Evolutionary conservation across 345 rosid species (phyloP).

Genomic region (Camelina sativa): DNA sequence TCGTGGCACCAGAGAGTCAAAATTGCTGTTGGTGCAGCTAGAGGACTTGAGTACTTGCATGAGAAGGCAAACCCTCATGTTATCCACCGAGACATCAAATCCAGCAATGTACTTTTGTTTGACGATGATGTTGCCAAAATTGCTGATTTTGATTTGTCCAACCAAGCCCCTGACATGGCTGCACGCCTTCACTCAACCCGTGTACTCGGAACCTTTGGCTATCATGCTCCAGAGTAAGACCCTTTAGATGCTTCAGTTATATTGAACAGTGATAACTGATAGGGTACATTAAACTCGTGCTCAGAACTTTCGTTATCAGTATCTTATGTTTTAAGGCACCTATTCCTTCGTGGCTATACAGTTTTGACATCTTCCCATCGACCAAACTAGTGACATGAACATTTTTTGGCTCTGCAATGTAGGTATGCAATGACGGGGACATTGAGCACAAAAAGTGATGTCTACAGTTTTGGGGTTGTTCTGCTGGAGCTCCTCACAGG

Average conservation of each 20-base stretch:
- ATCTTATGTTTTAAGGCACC: not conserved
- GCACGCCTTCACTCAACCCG: slow-evolving; percentile 97
- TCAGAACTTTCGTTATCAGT: slow-evolving; percentile 17
- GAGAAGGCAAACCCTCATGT: slow-evolving; percentile 84
- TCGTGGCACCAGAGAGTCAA: slow-evolving; percentile 96
- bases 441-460: slow-evolving; percentile 81
- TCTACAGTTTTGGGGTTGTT: slow-evolving; percentile 87
- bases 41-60: slow-evolving; percentile 96
- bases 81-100: slow-evolving; percentile 89
- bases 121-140: slow-evolving; percentile 89
- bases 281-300: slow-evolving; percentile 20
- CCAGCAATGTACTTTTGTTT: slow-evolving; percentile 90
- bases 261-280: not conserved
- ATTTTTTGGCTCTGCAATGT: slow-evolving; percentile 29
- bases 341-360: slow-evolving; percentile 10
- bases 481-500: slow-evolving; percentile 86
- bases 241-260: slow-evolving; percentile 18
- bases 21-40: slow-evolving; percentile 93
- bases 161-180: slow-evolving; percentile 95
- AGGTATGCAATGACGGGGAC: slow-evolving; percentile 93
- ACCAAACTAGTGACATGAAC: slow-evolving; percentile 28
- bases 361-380: not conserved
- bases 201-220: slow-evolving; percentile 94
- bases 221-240: slow-evolving; percentile 98
- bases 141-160: slow-evolving; percentile 95